Evolutionary conservation across 495 filamentous ascomycete genomes (phyloP).

Genomic region (Cenococcum geophilum): DNA sequence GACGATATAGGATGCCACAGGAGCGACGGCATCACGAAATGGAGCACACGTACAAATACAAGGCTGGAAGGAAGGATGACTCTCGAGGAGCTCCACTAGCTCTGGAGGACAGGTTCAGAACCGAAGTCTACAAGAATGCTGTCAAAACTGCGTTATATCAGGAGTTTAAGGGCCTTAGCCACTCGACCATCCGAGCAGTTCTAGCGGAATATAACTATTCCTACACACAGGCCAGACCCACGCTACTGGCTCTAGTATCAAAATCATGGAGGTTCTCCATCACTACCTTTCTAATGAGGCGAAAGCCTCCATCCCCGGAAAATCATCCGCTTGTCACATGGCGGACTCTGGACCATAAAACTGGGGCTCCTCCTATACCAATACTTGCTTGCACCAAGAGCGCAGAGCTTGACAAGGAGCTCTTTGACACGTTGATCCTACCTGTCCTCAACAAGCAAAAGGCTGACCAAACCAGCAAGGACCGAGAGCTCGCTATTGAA

Average conservation of each 20-base stretch:
- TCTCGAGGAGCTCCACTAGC: constrained; percentile 45
- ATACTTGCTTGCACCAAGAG: constrained; percentile 64
- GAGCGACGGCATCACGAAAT: constrained; percentile 15
- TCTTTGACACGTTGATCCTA: constrained; percentile 59
- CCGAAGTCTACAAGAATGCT: constrained; percentile 62
- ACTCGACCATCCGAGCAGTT: constrained; percentile 77
- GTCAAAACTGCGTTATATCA: constrained; percentile 57
- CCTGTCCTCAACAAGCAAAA: constrained; percentile 54
- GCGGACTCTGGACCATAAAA: constrained; percentile 46
- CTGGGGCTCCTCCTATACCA: constrained; percentile 47
- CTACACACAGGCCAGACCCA: constrained; percentile 70
- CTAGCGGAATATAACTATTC: constrained; percentile 87
- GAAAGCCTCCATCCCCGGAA: constrained; percentile 55
- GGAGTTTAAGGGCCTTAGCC: constrained; percentile 77
- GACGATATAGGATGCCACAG: constrained; percentile 45
- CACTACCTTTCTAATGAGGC: constrained; percentile 62
- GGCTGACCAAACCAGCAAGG: constrained; percentile 53
- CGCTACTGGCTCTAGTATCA: constrained; percentile 63
- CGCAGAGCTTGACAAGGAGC: constrained; percentile 72
- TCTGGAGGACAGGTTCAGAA: constrained; percentile 67
- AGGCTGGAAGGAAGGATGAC: constrained; percentile 10
- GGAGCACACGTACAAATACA: constrained; percentile 35
- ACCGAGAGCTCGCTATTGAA: constrained; percentile 57
- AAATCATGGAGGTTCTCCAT: constrained; percentile 85
- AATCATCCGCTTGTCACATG: constrained; percentile 62